Evolutionary conservation across 768 basidiomycete species (phyloP).

Genomic region (Podaxis sp.): DNA sequence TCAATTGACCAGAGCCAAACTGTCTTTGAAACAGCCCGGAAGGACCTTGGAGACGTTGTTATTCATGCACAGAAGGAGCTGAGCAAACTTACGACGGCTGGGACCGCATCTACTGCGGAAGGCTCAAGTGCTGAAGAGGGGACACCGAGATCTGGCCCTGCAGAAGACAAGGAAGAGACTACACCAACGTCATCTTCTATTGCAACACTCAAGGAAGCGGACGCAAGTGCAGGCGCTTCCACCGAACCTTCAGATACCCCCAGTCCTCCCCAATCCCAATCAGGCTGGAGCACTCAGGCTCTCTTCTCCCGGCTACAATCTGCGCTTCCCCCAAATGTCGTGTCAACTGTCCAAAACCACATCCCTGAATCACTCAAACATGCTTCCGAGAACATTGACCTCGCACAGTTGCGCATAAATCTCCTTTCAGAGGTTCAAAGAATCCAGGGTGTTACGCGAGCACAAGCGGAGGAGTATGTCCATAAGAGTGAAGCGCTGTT

Average conservation of each 20-base stretch:
- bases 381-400: conserved; percentile 61
- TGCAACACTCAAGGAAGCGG: conserved; percentile 13
- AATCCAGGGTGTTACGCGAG: conserved; percentile 71
- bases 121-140: conserved; percentile 1
- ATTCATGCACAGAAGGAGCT: conserved; percentile 79
- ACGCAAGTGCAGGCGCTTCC: neutral
- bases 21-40: conserved; percentile 66
- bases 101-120: neutral
- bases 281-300: conserved; percentile 36
- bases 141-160: neutral
- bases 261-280: conserved; percentile 11
- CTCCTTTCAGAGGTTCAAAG: conserved; percentile 67
- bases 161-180: neutral
- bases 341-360: conserved; percentile 63
- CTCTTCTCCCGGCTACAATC: conserved; percentile 73
- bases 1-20: conserved; percentile 56
- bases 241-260: neutral
- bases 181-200: conserved; percentile 17
- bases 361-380: conserved; percentile 67
- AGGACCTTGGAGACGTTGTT: conserved; percentile 72
- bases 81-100: conserved; percentile 47
- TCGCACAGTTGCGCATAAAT: conserved; percentile 65
- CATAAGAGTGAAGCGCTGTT: conserved; percentile 69
- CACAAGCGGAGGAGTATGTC: conserved; percentile 83
- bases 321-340: conserved; percentile 73